Base-by-base conservation (phyloP, 2,329 filamentous ascomycete species). In the Epichloe sylvatica region DNA sequence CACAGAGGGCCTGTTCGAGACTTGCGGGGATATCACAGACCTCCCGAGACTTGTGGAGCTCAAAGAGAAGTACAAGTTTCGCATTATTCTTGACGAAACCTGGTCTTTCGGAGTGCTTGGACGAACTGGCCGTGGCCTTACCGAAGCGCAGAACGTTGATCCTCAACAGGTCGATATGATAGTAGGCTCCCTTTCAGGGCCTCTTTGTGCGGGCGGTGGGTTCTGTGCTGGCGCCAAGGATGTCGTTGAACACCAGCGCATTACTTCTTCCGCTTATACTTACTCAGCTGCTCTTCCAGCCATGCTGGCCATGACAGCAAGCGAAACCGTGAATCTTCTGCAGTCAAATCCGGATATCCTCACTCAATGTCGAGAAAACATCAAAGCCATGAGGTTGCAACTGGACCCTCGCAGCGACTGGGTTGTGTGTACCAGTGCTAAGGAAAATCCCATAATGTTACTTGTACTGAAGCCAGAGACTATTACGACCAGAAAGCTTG, bases 91-190 rank as follows among this genome's bases (percentile, higher is more conserved):
- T 37, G 92, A 98, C 65, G 92, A 98, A 72, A 95, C 90, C 1
- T 94, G 87, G 84, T 96, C 90, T 1, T 98, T 97, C 64, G 94
- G 91, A 52, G 86, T 97, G 17, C 77, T 98, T 5, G 92, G 92
- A 45, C 79, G 89, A 53, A 95, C 88, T 25, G 94, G 92, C 19
- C 83, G 89, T 47, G 92, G 92, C 52, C 75, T 97, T 38, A 97
- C 92, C 0, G 94, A 98, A 70, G 87, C 91, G 5, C 92, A 97
- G 63, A 95, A 97, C 59, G 91, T 98, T 17, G 92, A 97, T 64
- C 82, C 91, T 0, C 80, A 84, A 9, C 86, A 94, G 62, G 83
- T 98, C 46, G 92, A 98, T 70, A 96, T 98, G 89, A 91, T 98
- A 57, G 79, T 97, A 47, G 92, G 94, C 41, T 94, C 88, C 36